phyloP scores from a whole-genome alignment of 2,329 filamentous ascomycete species.

The Stagonosporopsis cucurbitacearum region DNA sequence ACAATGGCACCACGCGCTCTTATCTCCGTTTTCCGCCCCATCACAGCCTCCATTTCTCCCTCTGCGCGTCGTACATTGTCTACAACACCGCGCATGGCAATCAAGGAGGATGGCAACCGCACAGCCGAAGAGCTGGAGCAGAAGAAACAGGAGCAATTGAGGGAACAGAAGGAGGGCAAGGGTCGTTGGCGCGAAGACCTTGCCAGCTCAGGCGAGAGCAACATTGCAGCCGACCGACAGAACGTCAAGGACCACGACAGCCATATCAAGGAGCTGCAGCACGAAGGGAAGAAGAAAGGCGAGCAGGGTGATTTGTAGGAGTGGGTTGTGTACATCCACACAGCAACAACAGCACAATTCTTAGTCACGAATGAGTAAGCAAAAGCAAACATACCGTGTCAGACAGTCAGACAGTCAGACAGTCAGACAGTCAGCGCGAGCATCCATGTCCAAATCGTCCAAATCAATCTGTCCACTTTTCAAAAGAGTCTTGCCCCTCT shows the following conservation, averaged over 20 bases:
- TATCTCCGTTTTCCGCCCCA: constrained; percentile 21
- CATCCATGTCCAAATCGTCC: neutral
- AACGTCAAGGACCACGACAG: constrained; percentile 51
- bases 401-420: too few relatives aligned
- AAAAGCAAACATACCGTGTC: neutral
- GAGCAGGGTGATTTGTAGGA: constrained; percentile 45
- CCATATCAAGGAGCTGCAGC: constrained; percentile 55
- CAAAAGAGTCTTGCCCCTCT: neutral
- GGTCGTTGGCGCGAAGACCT: constrained; percentile 54
- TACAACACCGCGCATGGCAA: constrained; percentile 36
- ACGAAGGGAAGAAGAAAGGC: constrained; percentile 51
- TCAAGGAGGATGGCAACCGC: constrained; percentile 52
- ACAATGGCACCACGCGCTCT: constrained; percentile 27
- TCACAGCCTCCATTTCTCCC: constrained; percentile 11
- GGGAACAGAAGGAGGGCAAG: constrained; percentile 52
- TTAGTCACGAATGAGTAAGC: neutral
- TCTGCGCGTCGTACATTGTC: constrained; percentile 37
- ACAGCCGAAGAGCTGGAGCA: constrained; percentile 50
- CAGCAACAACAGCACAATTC: too few relatives aligned
- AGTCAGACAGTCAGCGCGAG: constrained; percentile 5
- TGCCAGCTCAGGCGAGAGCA: constrained; percentile 50
- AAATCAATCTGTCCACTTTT: constrained; percentile 1
- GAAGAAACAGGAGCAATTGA: constrained; percentile 54
- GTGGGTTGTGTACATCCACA: too few relatives aligned
- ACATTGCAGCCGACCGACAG: constrained; percentile 52